Evolutionary conservation across 176 grass and related monocot species (phyloP), one percentile per base, ranked within the genome.

Genomic region (Ensete glaucum): DNA sequence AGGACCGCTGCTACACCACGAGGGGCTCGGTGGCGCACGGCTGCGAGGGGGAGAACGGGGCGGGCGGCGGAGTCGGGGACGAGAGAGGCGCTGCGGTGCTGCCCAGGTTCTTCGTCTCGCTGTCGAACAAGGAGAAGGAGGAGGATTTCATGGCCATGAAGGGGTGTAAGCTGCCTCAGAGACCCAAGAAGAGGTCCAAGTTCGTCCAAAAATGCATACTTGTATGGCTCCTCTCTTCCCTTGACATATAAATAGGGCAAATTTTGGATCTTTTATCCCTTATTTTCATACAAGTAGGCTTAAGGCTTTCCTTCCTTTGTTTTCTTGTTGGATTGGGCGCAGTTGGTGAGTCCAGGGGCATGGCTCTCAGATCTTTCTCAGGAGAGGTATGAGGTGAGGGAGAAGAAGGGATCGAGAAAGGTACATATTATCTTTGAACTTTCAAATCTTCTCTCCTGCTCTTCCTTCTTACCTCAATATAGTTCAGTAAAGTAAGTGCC

Each of bases 71-170:
- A 50, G 83, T 67, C 25, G 59, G 79, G 52, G 88, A 99, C 50
- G 91, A 99, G 62, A 99, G 76, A 73, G 88, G 85, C 34, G 81
- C 76, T 14, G 76, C 76, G 1, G 65, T 81, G 0, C 75, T 95
- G 67, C 88, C 96, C 0, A 86, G 88, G 54, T 99, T 99, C 85
- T 99, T 95, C 81, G 87, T 99, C 50, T 84, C 96, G 10, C 77
- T 99, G 73, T 99, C 96, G n/a, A 99, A 89, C 50, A 99, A 99
- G 85, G 91, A 99, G 81, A 99, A 99, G 77, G 96, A 99, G 71
- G 96, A 99, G 82, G 96, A 99, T 58, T 99, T 99, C 77, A 83
- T 99, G 86, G 83, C 83, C 8, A 99, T 99, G 96, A 99, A 99
- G 75, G 96, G 96, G n/a, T 99, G 91, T 77, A 99, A 94, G 64